Conservation (phyloP, 2,329 filamentous ascomycete genomes). For the Plectosphaerella sp. region DNA sequence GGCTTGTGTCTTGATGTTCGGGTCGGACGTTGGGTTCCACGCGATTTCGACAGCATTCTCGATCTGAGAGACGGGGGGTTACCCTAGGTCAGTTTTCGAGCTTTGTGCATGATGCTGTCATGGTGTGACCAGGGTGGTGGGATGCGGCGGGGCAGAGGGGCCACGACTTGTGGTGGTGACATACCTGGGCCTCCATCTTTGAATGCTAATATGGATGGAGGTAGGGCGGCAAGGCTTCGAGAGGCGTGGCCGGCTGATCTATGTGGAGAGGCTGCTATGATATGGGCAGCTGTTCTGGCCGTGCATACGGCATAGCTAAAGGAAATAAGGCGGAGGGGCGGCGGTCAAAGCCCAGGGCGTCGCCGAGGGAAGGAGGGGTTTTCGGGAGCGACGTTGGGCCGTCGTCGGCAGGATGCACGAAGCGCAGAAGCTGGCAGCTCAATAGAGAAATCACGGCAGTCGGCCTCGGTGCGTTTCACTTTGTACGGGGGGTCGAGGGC, state of each 20-base stretch:
- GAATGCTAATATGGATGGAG: conserved; percentile 10
- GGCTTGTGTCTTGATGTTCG: conserved; percentile 73
- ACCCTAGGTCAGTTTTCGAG: conserved; percentile 1
- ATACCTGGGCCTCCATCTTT: conserved; percentile 46
- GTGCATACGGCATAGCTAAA: conserved; percentile 37
- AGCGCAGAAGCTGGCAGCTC: too few species aligned
- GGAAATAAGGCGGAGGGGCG: conserved; percentile 23
- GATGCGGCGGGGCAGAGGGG: conserved; percentile 18
- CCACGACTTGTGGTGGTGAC: conserved; percentile 13
- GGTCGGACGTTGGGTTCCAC: conserved; percentile 75
- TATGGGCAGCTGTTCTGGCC: conserved; percentile 31
- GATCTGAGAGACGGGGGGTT: conserved; percentile 50
- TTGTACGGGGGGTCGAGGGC: background rate
- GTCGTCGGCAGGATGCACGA: too few species aligned
- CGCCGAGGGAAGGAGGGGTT: conserved; percentile 14
- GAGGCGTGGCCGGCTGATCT: conserved; percentile 4
- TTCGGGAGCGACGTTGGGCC: background rate
- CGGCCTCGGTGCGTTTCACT: background rate
- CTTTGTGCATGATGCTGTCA: background rate
- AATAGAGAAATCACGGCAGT: too few species aligned
- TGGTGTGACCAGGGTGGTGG: conserved; percentile 1
- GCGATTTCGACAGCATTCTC: conserved; percentile 95
- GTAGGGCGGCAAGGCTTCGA: conserved; percentile 9
- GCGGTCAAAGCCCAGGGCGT: conserved; percentile 36
- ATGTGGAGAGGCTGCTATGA: conserved; percentile 33